Evolutionary conservation across 257 asterid genomes (phyloP).

Genomic region (Plantago elongata): DNA sequence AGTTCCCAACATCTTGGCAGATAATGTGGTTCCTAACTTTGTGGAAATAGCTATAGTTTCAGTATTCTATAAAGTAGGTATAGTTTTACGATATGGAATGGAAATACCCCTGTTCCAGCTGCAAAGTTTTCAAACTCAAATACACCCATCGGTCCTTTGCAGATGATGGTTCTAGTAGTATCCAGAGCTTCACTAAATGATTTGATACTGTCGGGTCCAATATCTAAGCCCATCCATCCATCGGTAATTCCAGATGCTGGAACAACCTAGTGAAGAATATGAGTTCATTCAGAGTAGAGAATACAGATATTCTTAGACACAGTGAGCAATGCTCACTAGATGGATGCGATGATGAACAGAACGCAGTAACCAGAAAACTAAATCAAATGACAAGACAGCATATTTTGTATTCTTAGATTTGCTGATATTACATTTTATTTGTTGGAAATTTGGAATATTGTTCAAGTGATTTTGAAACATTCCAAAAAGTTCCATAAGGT

Average conservation of each 20-base stretch:
- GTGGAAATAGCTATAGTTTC: too few species aligned
- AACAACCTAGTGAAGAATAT: conserved; percentile 38
- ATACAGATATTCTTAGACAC: neutral
- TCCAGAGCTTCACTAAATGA: conserved; percentile 59
- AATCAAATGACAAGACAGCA: too few species aligned
- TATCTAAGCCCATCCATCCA: conserved; percentile 90
- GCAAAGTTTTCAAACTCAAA: conserved; percentile 88
- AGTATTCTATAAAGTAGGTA: too few species aligned
- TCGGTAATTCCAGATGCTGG: conserved; percentile 80
- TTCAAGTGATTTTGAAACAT: too few species aligned
- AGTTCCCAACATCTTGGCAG: neutral
- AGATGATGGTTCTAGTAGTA: conserved; percentile 61
- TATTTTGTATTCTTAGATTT: too few species aligned
- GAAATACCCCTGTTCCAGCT: conserved; percentile 74
- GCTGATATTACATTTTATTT: too few species aligned
- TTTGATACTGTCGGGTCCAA: conserved; percentile 73
- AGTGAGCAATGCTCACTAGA: neutral
- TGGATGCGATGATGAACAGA: too few species aligned
- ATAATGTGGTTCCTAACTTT: too few species aligned
- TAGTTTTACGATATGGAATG: neutral
- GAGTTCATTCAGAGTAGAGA: neutral
- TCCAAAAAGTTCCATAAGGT: too few species aligned
- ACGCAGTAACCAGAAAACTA: too few species aligned
- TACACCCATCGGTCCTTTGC: conserved; percentile 95
- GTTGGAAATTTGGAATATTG: too few species aligned